phyloP scores from a whole-genome alignment of 768 basidiomycete genomes.

The Galerina sulciceps region DNA sequence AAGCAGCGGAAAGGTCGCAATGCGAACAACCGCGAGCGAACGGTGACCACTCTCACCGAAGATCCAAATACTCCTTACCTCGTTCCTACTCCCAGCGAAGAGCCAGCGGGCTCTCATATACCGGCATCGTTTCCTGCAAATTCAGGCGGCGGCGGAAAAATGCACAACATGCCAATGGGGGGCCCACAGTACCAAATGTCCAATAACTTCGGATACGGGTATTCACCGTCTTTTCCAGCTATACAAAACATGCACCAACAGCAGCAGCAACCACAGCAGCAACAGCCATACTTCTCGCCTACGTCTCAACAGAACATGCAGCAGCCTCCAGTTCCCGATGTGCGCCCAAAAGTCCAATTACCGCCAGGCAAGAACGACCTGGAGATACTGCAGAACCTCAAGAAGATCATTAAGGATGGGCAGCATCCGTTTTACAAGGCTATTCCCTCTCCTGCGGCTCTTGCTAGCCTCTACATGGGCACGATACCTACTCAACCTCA shows the following conservation, averaged over 20 bases:
- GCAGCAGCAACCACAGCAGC: constrained; percentile 26
- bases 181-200: constrained; percentile 35
- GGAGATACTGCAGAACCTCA: constrained; percentile 76
- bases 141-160: constrained; percentile 11
- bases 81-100: constrained; percentile 55
- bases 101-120: constrained; percentile 44
- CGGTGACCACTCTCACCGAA: constrained; percentile 69
- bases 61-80: constrained; percentile 59
- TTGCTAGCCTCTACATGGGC: constrained; percentile 70
- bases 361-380: constrained; percentile 69
- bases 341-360: constrained; percentile 25
- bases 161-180: constrained; percentile 28
- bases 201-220: constrained; percentile 42
- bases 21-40: constrained; percentile 62
- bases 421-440: constrained; percentile 77
- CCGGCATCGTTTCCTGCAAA: constrained; percentile 34
- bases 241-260: constrained; percentile 33
- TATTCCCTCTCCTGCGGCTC: constrained; percentile 63
- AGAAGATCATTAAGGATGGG: constrained; percentile 68
- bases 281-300: constrained; percentile 25
- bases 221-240: constrained; percentile 33
- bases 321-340: constrained; percentile 24
- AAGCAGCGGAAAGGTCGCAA: constrained; percentile 61
- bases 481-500: constrained; percentile 28
- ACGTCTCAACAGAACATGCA: constrained; percentile 8